phyloP scores from a whole-genome alignment of 2,329 filamentous ascomycete genomes.

The Moelleriella libera region DNA sequence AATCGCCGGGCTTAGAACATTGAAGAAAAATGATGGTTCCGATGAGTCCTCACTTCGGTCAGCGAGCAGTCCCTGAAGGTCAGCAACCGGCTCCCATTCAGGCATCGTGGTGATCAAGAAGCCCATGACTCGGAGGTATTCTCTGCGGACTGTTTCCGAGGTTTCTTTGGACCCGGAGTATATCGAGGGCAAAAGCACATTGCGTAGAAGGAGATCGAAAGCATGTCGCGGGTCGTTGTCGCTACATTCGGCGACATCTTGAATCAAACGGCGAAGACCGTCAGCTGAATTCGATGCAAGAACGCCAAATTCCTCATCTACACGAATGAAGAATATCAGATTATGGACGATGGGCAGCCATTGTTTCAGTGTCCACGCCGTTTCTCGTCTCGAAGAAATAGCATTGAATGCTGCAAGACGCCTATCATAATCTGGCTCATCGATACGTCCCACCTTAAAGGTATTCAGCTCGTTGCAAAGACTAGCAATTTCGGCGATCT shows the following conservation, averaged over 20 bases:
- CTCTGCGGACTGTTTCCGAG: conserved; percentile 73
- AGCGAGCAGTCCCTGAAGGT: conserved; percentile 56
- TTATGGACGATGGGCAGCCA: conserved; percentile 87
- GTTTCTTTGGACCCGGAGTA: conserved; percentile 61
- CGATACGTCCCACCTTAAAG: conserved; percentile 55
- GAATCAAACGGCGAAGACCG: conserved; percentile 63
- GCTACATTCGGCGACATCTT: conserved; percentile 35
- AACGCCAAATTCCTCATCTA: conserved; percentile 80
- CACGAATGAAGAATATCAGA: conserved; percentile 71
- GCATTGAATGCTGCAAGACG: conserved; percentile 62
- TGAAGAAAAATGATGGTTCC: conserved; percentile 72
- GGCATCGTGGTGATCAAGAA: conserved; percentile 61
- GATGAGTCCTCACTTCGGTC: conserved; percentile 47
- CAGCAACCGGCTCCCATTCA: conserved; percentile 54
- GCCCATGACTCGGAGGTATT: conserved; percentile 69
- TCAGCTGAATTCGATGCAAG: conserved; percentile 69
- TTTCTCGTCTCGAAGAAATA: conserved; percentile 51
- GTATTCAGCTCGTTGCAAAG: conserved; percentile 75
- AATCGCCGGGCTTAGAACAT: conserved; percentile 80
- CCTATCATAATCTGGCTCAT: conserved; percentile 78
- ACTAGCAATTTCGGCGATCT: conserved; percentile 46
- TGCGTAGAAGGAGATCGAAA: conserved; percentile 45
- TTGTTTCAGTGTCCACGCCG: conserved; percentile 50
- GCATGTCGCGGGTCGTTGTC: conserved; percentile 19
- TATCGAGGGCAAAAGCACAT: conserved; percentile 59